Evolutionary conservation across 2,329 filamentous ascomycete species (phyloP), one percentile per base, ranked within the genome.

Genomic region (Ascocoryne sarcoides): DNA sequence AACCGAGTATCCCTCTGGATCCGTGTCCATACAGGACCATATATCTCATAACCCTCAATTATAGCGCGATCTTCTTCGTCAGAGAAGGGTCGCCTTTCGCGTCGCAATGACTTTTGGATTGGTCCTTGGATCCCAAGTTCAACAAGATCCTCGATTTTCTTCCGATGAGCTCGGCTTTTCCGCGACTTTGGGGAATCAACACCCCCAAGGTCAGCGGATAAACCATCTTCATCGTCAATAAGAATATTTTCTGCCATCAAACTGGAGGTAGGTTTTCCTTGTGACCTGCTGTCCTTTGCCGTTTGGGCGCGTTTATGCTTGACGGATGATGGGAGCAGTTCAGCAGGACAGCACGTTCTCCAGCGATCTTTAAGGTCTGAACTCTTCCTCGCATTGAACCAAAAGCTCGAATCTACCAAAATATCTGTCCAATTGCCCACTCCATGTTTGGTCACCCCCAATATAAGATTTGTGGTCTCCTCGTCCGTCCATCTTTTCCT

Each of bases 351-450:
- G 54, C 76, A 81, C 3, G 77, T 82, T 36, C 77, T 68, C 53
- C 81, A 82, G 10, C 78, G 67, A 56, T 82, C 77, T 55, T 82
- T 82, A 37, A 82, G 57, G 52, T 82, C 77, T 7, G 75, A 75
- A 3, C 76, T 74, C 2, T 71, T 74, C 43, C 78, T 70, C 12
- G 67, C 68, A 50, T 79, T 76, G 61, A 82, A 82, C 9, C 59
- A 65, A 53, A 78, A 82, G 31, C 69, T 69, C 0, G 68, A 59
- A 45, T 82, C 78, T 36, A 78, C 74, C 17, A 81, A 60, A 21
- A 82, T 82, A 41, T 66, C 72, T 7, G 74, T 79, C 77, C 77
- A 82, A 50, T 74, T 76, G 28, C 77, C 78, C 7, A 82, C 71
- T 1, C 78, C 78, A 52, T 82, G 70, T 21, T 73, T 71, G 50